phyloP scores from a whole-genome alignment of 768 basidiomycete genomes.

The Tulasnella sp. region DNA sequence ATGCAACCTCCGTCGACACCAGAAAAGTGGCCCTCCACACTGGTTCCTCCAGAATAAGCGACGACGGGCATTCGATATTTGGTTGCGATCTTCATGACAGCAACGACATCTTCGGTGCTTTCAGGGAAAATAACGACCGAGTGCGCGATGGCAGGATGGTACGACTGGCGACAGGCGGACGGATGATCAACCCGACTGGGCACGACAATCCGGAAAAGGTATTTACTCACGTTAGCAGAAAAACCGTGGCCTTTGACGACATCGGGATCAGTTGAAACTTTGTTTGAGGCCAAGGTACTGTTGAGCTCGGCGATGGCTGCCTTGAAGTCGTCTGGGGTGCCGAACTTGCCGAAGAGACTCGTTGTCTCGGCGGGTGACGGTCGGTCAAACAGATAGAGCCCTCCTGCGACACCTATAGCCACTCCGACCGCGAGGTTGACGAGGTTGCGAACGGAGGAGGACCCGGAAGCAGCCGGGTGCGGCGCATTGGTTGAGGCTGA shows the following conservation, averaged over 20 bases:
- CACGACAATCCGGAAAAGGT: not conserved
- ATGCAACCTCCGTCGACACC: constrained; percentile 59
- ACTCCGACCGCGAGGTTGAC: constrained; percentile 12
- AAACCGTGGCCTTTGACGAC: constrained; percentile 31
- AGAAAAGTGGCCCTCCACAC: constrained; percentile 83
- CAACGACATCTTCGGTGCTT: constrained; percentile 81
- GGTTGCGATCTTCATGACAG: constrained; percentile 73
- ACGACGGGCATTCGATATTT: constrained; percentile 76
- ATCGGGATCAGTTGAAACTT: constrained; percentile 34
- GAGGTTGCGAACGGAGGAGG: not conserved
- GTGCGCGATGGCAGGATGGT: constrained; percentile 40
- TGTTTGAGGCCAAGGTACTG: constrained; percentile 13
- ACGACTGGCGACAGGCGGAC: constrained; percentile 63
- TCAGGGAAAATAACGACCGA: constrained; percentile 58
- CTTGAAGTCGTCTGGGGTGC: constrained; percentile 37
- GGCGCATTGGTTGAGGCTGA: constrained; percentile 10
- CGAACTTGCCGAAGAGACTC: constrained; percentile 31
- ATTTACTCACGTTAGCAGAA: constrained; percentile 23
- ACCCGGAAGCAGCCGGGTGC: constrained; percentile 7
- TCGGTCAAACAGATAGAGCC: not conserved
- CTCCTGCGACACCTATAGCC: constrained; percentile 20
- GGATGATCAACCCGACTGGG: constrained; percentile 12
- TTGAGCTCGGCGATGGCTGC: constrained; percentile 37
- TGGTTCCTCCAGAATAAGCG: constrained; percentile 84
- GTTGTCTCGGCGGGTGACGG: not conserved